Base-by-base conservation (phyloP, 2,329 filamentous ascomycete species). In the Fusarium sacchari region DNA sequence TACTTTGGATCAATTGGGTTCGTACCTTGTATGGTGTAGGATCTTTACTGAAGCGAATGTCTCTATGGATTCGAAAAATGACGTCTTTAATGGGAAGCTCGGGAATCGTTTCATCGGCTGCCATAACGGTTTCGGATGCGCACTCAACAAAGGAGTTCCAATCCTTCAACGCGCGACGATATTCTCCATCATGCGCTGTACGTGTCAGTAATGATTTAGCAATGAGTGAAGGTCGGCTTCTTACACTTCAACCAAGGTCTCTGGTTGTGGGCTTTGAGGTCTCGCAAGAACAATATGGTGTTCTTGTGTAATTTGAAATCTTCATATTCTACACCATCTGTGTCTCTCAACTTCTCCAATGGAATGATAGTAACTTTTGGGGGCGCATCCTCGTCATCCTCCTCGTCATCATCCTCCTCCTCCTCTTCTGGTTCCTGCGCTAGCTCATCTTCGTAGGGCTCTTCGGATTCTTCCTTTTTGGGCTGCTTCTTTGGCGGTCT, bases 31-130 rank as follows among this genome's bases (percentile, higher is more conserved):
- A 97, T 0, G 95, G 95, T 6, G 94, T 96, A 26, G 89, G 93
- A 78, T 97, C 92, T 75, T 94, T 93, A 78, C 88, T 93, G 83
- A 97, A 97, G 62, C 95, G 90, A 47, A 96, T 88, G 77, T 97
- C 95, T 76, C 95, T 88, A 82, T 97, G 94, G 67, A 97, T 96
- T 69, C 95, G 91, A 80, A 96, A 97, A 53, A 94, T 90, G 75
- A 97, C 85, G 79, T 97, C 95, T 81, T 97, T 96, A 60, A 92
- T 86, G 4, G 95, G 95, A 28, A 97, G 84, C 76, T 97, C 94
- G 2, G 95, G 95, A 46, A 97, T 90, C 2, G 94, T 97, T 62
- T 92, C 90, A 80, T 98, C 95, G 43, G 88, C 86, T 66, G 92
- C 90, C 26, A 89, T 88, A 60, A 97, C 87, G 69, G 90, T 92